Evolutionary conservation across 192 early-diverging fungal genomes (phyloP).

Genomic region (Chytriomyces confervae): DNA sequence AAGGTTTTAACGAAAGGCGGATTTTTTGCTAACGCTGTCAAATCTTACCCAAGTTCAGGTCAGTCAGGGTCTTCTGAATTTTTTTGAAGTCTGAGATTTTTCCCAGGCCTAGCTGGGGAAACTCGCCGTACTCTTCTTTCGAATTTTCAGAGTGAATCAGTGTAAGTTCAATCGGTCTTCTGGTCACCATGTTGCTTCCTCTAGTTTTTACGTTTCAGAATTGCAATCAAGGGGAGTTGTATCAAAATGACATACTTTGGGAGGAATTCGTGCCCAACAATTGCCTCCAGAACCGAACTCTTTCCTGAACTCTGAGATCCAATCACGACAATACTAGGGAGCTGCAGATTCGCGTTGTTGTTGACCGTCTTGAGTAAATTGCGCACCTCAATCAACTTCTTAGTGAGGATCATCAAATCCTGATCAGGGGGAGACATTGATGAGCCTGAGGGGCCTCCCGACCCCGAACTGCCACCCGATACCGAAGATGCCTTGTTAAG

Average conservation of each 20-base stretch:
- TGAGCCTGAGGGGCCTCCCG: constrained; percentile 20
- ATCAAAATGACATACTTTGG: constrained; percentile 66
- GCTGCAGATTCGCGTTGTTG: constrained; percentile 62
- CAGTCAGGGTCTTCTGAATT: constrained; percentile 90
- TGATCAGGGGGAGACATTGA: constrained; percentile 68
- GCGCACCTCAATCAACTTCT: constrained; percentile 93
- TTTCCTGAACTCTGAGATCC: constrained; percentile 76
- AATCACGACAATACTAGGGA: constrained; percentile 77
- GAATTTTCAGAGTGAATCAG: constrained; percentile 85
- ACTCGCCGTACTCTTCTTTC: constrained; percentile 58
- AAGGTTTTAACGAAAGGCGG: constrained; percentile 38
- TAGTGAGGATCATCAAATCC: constrained; percentile 86
- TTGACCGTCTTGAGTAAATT: constrained; percentile 90
- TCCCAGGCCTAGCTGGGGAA: constrained; percentile 68
- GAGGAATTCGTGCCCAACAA: constrained; percentile 95
- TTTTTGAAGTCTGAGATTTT: constrained; percentile 88
- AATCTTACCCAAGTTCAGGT: constrained; percentile 78
- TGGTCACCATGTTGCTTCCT: constrained; percentile 91
- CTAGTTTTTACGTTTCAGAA: constrained; percentile 37
- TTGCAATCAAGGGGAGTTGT: background rate
- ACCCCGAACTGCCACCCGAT: constrained; percentile 11
- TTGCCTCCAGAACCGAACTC: constrained; percentile 93
- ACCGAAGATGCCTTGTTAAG: constrained; percentile 46
- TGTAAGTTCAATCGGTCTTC: constrained; percentile 95
- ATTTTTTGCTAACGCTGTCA: constrained; percentile 21